These are phyloP conservation scores for Salix exigua DNA, from an alignment of 345 rosid species.

Conservation along the genomic window DNA sequence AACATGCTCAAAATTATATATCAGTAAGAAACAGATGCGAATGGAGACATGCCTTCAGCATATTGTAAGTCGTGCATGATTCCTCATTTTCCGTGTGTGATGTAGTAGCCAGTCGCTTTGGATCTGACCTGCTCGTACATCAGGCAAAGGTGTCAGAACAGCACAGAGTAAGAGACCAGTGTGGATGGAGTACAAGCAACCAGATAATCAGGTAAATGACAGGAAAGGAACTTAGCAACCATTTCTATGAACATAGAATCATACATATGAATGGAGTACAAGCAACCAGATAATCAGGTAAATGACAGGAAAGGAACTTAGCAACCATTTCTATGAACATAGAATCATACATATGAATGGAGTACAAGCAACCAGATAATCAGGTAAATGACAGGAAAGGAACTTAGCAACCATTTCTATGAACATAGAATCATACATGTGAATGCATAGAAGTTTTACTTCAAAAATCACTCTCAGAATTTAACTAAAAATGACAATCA, in stretches of 20 bases:
- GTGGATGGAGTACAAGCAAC: background rate
- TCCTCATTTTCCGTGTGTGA: slow-evolving; percentile 71
- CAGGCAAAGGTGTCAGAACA: slow-evolving; percentile 10
- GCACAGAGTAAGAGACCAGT: background rate
- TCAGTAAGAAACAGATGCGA: background rate
- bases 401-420: background rate
- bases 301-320: background rate
- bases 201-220: background rate
- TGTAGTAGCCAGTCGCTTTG: slow-evolving; percentile 70
- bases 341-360: background rate
- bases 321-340: background rate
- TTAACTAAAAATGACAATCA: slow-evolving; percentile 8
- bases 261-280: background rate
- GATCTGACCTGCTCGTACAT: slow-evolving; percentile 55
- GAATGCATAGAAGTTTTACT: background rate
- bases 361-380: background rate
- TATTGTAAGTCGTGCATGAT: slow-evolving; percentile 91
- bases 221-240: background rate
- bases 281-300: background rate
- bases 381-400: background rate
- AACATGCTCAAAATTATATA: background rate
- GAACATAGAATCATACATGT: background rate
- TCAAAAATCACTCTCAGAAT: background rate
- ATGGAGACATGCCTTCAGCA: slow-evolving; percentile 62
- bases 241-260: background rate